Base-by-base conservation (phyloP, 106 monocot species). In the Chionographis japonica region DNA sequence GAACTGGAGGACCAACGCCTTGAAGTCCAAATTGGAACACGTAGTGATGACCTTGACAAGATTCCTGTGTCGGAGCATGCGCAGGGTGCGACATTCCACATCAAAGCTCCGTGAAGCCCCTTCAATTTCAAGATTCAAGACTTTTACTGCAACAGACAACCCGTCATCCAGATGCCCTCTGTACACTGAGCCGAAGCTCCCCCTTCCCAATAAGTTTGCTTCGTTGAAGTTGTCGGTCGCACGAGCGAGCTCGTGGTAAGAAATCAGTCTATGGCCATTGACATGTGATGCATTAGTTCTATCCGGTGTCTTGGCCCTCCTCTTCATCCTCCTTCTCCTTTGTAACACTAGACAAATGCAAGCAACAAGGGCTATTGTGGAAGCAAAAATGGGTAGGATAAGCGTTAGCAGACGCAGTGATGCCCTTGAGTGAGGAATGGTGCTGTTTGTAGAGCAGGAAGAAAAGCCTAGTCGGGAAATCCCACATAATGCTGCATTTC, bases 401-500 rank as follows among this genome's bases (percentile, higher is more conserved):
- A 40, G 13, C 43, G 54, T 73, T 4, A 73, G 42, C 12, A 20
- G 4, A 15, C 35, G 14, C 1, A 18, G 3, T 50, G 18, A 55
- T 12, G 17, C 40, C 35, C 12, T 69, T 54, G 69, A 40, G n/a
- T 38, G 7, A 43, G 18, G 65, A 65, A 4, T 10, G 20, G 18
- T 9, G 8, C 10, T 54, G 3, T 13, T 2, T 39, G 13, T 8
- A 43, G 27, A 27, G 27, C 73, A 73, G 3, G 54, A 55, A 4
- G 16, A 10, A 4, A 73, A 11, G 37, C 64, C 63, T 10, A 63
- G 20, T 46, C 19, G 52, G n/a, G n/a, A 18, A 39, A 17, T 37
- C 19, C 73, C 73, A 20, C 73, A 73, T 16, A 73, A 58, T 40
- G 50, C 73, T 4, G 7, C 54, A 27, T 73, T 73, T 4, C 72